A percentile compares a stretch with the other conserved stretches of the same genome.
Evolutionary conservation across 2,329 filamentous ascomycete species (phyloP).

Genomic region (Salinomyces thailandicus): DNA sequence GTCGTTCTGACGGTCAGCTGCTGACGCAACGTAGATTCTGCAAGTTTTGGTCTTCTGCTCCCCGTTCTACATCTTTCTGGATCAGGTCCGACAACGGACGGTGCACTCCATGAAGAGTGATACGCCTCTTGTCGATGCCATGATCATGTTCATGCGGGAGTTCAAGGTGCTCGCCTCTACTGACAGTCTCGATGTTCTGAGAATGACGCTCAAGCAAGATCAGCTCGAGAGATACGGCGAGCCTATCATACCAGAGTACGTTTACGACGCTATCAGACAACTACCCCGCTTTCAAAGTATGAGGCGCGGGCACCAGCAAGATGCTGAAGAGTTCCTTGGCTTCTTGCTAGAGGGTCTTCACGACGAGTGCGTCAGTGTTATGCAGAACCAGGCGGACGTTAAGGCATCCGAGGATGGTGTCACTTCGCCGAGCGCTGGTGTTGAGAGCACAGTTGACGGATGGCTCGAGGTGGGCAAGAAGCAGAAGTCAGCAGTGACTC

Average conservation of each 20-base stretch:
- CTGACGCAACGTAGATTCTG: conserved; percentile 53
- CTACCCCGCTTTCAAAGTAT: conserved; percentile 84
- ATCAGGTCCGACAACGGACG: conserved; percentile 73
- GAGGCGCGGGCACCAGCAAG: conserved; percentile 91
- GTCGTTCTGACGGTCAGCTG: too few species aligned
- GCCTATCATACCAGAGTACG: conserved; percentile 83
- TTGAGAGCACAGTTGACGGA: conserved; percentile 38
- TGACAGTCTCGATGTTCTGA: conserved; percentile 60
- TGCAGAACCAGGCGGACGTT: conserved; percentile 32
- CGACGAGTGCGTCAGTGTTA: conserved; percentile 76
- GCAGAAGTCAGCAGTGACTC: conserved; percentile 76
- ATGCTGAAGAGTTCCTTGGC: conserved; percentile 92
- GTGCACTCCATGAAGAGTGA: conserved; percentile 90
- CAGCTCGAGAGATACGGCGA: conserved; percentile 87
- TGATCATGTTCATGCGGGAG: conserved; percentile 95
- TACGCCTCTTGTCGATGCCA: conserved; percentile 84
- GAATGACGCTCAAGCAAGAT: conserved; percentile 62
- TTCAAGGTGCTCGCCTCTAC: conserved; percentile 80
- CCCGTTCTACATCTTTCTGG: conserved; percentile 89
- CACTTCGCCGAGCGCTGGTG: conserved; percentile 37
- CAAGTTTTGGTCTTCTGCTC: conserved; percentile 90
- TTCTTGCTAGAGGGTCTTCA: conserved; percentile 87
- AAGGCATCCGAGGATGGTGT: conserved; percentile 17
- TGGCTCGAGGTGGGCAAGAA: conserved; percentile 94
- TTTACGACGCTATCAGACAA: conserved; percentile 84